These are phyloP conservation scores for Kazachstania sp. DNA, from an alignment of 1,139 yeast genomes.

Conservation along the genomic window DNA sequence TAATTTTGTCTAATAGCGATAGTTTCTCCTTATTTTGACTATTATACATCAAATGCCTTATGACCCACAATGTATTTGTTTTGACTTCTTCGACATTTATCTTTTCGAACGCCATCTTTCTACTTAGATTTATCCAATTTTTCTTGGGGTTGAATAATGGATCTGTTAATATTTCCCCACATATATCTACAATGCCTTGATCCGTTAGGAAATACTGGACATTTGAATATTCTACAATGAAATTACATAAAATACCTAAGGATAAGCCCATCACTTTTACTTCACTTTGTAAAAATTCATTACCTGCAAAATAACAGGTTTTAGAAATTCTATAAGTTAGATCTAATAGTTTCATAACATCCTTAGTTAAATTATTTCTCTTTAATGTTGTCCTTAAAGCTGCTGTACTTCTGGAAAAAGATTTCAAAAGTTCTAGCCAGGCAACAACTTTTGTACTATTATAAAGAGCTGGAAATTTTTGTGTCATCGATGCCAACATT, in stretches of 20 bases:
- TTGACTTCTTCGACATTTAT: conserved; percentile 31
- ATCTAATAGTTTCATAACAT: conserved; percentile 37
- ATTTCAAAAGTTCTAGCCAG: conserved; percentile 42
- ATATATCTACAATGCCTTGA: conserved; percentile 45
- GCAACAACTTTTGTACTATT: conserved; percentile 20
- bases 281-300: conserved; percentile 29
- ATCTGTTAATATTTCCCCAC: conserved; percentile 33
- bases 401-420: conserved; percentile 68
- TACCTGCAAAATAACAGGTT: conserved; percentile 26
- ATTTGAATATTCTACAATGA: conserved; percentile 74
- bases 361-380: conserved; percentile 45
- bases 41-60: conserved; percentile 47
- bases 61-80: conserved; percentile 46
- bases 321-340: conserved; percentile 18
- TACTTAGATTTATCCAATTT: conserved; percentile 6
- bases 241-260: conserved; percentile 65
- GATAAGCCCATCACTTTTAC: conserved; percentile 42
- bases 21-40: conserved; percentile 33
- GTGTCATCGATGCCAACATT: conserved; percentile 9
- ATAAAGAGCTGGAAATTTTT: conserved; percentile 20
- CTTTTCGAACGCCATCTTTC: conserved; percentile 8
- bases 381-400: conserved; percentile 61
- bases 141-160: conserved; percentile 26
- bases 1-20: conserved; percentile 38
- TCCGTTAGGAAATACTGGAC: conserved; percentile 51